phyloP scores from a whole-genome alignment of 1,139 yeast species.

The Hansenula sp. region DNA sequence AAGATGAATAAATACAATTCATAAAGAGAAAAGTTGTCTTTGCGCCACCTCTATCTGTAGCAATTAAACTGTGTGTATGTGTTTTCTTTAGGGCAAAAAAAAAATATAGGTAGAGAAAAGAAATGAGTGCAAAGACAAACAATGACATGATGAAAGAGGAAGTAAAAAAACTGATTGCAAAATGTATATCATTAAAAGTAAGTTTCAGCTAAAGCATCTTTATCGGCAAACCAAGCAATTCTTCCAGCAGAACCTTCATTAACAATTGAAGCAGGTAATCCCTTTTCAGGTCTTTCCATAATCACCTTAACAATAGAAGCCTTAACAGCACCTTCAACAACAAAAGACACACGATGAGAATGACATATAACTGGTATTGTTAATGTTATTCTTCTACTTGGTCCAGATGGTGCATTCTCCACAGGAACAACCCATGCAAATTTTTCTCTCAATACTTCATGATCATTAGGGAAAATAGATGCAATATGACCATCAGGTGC shows the following conservation, averaged over 20 bases:
- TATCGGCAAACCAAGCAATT: conserved; percentile 97
- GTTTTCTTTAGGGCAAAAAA: too few species aligned
- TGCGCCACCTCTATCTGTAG: too few species aligned
- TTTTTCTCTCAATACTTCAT: conserved; percentile 81
- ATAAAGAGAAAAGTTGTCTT: too few species aligned
- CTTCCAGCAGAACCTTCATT: conserved; percentile 96
- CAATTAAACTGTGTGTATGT: too few species aligned
- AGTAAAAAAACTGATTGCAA: too few species aligned
- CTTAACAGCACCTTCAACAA: conserved; percentile 92
- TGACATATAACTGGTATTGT: conserved; percentile 95
- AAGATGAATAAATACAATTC: too few species aligned
- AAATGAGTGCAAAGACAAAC: too few species aligned
- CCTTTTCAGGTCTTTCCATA: conserved; percentile 97
- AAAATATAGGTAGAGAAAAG: too few species aligned
- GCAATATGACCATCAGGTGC: conserved; percentile 99
- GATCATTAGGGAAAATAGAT: conserved; percentile 83
- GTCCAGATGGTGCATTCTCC: conserved; percentile 88
- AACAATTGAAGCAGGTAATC: conserved; percentile 89
- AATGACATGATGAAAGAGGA: too few species aligned
- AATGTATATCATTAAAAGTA: conserved; percentile 37
- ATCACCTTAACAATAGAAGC: conserved; percentile 90
- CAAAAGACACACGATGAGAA: conserved; percentile 88
- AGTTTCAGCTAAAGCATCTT: conserved; percentile 82
- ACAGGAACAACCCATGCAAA: conserved; percentile 97
- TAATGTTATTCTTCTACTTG: conserved; percentile 80